Base-by-base conservation (phyloP, 176 grass and related monocot species). In the Carex scoparia region DNA sequence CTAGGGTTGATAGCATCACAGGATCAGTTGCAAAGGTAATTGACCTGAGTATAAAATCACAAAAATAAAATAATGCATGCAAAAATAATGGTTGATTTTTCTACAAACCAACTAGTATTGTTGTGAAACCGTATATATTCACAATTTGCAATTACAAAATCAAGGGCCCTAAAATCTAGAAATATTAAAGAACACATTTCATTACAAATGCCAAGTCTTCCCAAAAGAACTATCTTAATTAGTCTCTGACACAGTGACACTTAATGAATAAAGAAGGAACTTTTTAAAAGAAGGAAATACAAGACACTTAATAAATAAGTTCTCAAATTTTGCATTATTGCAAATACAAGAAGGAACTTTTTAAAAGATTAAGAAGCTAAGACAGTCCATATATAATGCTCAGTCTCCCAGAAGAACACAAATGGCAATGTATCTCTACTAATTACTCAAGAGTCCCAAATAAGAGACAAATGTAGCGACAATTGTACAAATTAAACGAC, bases 1-100 rank as follows among this genome's bases (percentile, higher is more conserved):
- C 79, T 70, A 90, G 59, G 44, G 95, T 98, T 12, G 95, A 95
- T 1, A 98, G 77, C 83, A 98, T 88, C 80, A 98, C 95, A 12
- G 95, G 91, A 61, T 75, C 85, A 2, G 88, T 59, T 18, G 87
- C 73, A 71, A 81, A 79, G 23, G 66, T 42, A 72, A 93, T 54
- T 79, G 81, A 61, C 84, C 95, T 98, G 91, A 64, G 62, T 51
- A 65, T 86, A 3, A 54, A 74, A 82, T 71, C 16, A 61, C n/a
- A 61, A 60, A 82, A 10, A 35, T 10, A 46, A 31, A 69, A 40
- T 59, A 65, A 67, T 31, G 37, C 7, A 58, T 59, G 19, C 40
- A 57, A 62, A 54, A 65, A 38, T 15, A 71, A 65, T 31, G 58
- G 4, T 53, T 67, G 14, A 40, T 81, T 81, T 81, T 81, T 79